Base-by-base conservation (phyloP, 2,329 filamentous ascomycete species). In the Xylariaceae sp. region DNA sequence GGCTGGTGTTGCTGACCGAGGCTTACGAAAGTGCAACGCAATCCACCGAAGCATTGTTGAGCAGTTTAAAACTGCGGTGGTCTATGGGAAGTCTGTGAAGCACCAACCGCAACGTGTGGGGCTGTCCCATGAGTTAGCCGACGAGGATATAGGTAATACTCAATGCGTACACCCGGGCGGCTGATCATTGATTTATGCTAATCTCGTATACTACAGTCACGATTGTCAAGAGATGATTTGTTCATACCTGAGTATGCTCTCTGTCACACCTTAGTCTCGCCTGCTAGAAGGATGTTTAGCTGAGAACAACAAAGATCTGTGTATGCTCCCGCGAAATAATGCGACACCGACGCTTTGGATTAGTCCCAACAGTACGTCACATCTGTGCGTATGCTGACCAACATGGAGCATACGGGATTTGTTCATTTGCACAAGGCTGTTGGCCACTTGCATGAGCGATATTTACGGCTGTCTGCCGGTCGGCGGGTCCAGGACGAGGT, bases 81-180 rank as follows among this genome's bases (percentile, higher is more conserved):
- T 99, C 35, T 99, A 97, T 73, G 94, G 94, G 64, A 94, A 93
- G 72, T 97, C 92, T 50, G 93, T 97, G 64, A 97, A 97, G 81
- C 94, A 99, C 77, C 94, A 97, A 76, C 94, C 94, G 61, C 94
- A 99, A 77, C 85, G 92, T 68, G 94, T 97, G 59, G 94, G 94
- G 43, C 81, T 99, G 61, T 79, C 83, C 47, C 94, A 99, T 72
- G 91, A 96, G 78, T 81, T 99, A 68, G 91, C 86, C 53, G 94
- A 99, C 72, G 94, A 99, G 77, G 94, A 99, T 77, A 96, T 99
- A 75, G 91, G 91, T 93, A 81, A 77, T 55, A 55, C 53, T 52
- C 50, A 42, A 61, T 58, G 58, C 55, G 46, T 37, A 52, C 52
- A 54, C 52, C 53, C 53, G 46, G 32, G 18, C 46, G 29, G 29